phyloP scores from a whole-genome alignment of 257 asterid species.

The Plectranthus barbatus region DNA sequence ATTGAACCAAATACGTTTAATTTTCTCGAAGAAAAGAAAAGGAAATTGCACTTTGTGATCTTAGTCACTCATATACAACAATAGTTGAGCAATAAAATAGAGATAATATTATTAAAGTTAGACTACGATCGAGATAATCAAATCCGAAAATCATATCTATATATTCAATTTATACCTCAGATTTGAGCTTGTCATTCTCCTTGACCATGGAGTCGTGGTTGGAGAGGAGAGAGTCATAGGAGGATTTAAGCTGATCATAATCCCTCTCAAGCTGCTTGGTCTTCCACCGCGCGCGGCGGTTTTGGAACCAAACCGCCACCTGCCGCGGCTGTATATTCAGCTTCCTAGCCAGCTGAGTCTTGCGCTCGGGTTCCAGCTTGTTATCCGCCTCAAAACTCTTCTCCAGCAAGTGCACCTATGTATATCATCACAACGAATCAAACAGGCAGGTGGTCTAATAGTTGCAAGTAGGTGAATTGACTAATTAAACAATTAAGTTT shows the following conservation, averaged over 20 bases:
- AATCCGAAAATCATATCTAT: too few relatives aligned
- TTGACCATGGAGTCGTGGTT: conserved; percentile 61
- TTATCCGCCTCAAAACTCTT: conserved; percentile 92
- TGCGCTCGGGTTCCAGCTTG: conserved; percentile 97
- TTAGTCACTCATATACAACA: too few relatives aligned
- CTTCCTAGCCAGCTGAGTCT: conserved; percentile 83
- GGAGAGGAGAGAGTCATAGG: conserved; percentile 71
- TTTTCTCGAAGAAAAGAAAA: too few relatives aligned
- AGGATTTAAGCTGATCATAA: conserved; percentile 76
- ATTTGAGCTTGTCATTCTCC: conserved; percentile 80
- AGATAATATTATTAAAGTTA: background rate
- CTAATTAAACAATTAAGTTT: too few relatives aligned
- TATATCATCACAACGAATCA: background rate
- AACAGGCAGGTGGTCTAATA: background rate
- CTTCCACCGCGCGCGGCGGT: conserved; percentile 99
- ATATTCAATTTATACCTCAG: conserved; percentile 67
- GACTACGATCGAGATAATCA: background rate
- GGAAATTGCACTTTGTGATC: too few relatives aligned
- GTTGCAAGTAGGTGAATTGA: too few relatives aligned
- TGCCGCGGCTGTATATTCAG: conserved; percentile 92
- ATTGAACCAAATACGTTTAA: background rate
- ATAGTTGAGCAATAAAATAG: background rate
- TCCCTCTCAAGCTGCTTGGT: conserved; percentile 93
- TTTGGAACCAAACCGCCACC: conserved; percentile 99
- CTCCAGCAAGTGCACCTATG: conserved; percentile 86